Percentiles rank a stretch among this genome's conserved stretches.
phyloP scores from a whole-genome alignment of 345 rosid genomes.

The Chamaenerion angustifolium region DNA sequence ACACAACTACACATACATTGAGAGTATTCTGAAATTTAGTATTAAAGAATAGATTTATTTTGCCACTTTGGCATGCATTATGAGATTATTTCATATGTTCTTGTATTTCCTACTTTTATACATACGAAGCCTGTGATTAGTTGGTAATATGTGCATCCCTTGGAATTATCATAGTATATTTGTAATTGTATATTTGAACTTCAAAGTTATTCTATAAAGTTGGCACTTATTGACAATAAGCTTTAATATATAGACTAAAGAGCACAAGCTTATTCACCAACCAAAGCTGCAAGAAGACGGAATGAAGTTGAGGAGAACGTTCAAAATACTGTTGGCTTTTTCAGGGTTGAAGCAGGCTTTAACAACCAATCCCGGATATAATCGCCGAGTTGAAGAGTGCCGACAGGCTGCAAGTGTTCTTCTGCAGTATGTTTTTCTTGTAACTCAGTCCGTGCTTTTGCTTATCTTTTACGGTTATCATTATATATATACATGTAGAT shows the following conservation, averaged over 20 bases:
- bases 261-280: constrained; percentile 50
- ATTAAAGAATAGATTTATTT: no score
- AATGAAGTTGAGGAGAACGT: constrained; percentile 28
- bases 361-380: constrained; percentile 87
- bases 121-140: no score
- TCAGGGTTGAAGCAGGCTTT: constrained; percentile 86
- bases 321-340: constrained; percentile 80
- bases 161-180: no score
- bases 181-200: constrained; percentile 32
- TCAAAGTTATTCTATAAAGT: constrained; percentile 40
- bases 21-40: no score
- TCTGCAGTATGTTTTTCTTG: constrained; percentile 35
- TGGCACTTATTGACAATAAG: constrained; percentile 19
- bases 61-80: no score
- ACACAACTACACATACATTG: no score
- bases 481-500: no score
- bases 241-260: constrained; percentile 49
- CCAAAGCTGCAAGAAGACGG: constrained; percentile 13
- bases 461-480: neutral
- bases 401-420: constrained; percentile 83
- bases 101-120: no score
- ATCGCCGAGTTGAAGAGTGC: constrained; percentile 79
- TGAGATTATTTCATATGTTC: no score
- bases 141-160: no score
- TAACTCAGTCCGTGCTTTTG: neutral